Base-by-base conservation (phyloP, 2,329 filamentous ascomycete genomes). In the Verticillium isaacii region DNA sequence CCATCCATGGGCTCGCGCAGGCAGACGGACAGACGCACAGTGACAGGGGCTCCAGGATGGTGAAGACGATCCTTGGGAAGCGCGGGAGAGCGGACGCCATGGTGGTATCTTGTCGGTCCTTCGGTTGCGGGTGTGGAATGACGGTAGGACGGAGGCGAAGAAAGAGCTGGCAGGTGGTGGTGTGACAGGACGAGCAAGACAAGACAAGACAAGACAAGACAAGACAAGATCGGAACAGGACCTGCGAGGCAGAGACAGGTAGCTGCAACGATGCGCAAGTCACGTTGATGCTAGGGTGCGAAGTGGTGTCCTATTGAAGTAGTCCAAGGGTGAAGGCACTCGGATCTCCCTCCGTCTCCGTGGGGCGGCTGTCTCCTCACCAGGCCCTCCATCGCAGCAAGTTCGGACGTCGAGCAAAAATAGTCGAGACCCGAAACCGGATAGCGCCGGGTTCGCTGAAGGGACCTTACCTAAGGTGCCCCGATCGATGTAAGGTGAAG, bases 31-130 rank as follows among this genome's bases (percentile, higher is more conserved):
- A 29, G 29, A 70, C 82, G 75, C 80, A 89, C 87, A 90, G 79
- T 23, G 87, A 88, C 63, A 90, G 77, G 36, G 89, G 89, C 73
- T 92, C 89, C 52, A 90, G 70, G 60, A 90, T 72, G 34, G 86
- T 89, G 66, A 92, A 90, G 57, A 90, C 77, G 57, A 89, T 72
- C 63, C 87, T 81, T 14, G 89, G 89, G 68, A 90, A 79, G 3
- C 80, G 70, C 2, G 89, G 88, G 25, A 92, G 80, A 64, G 84
- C 81, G 32, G 86, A 81, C 12, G 86, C 78, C 87, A 89, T 89
- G 57, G 56, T 25, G n/a, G 12, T 5, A 17, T n/a, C 17, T 19
- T 19, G 2, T 52, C 9, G 45, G 19, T 52, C n/a, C 45, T 25
- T 23, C 19, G 45, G 34, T 8, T n/a, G 17, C n/a, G 19, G 19